A percentile compares a stretch with the other conserved stretches of the same genome.
Conservation (phyloP, 2,329 filamentous ascomycete species). For the Pseudogymnoascus sp. region DNA sequence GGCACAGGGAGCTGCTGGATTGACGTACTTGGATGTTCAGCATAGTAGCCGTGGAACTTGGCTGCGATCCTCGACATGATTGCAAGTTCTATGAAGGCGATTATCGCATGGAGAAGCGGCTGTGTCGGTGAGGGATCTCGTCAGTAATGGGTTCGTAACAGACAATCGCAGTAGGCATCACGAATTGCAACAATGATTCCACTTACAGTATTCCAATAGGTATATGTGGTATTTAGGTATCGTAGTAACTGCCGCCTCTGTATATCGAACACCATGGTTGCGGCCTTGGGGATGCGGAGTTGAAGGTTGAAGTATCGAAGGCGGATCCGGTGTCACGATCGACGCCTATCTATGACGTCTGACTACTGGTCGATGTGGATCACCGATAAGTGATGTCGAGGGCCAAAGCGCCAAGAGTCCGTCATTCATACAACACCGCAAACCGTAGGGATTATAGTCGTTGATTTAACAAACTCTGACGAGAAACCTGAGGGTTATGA, state of each 20-base stretch:
- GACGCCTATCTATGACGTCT: slow-evolving; percentile 9
- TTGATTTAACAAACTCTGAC: background rate
- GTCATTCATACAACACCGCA: background rate
- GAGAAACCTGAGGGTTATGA: background rate
- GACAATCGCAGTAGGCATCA: slow-evolving; percentile 9
- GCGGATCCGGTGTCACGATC: slow-evolving; percentile 6
- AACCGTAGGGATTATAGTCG: background rate
- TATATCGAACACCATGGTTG: slow-evolving; percentile 48
- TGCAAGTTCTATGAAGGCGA: slow-evolving; percentile 82
- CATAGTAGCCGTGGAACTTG: slow-evolving; percentile 92
- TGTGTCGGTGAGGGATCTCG: slow-evolving; percentile 33
- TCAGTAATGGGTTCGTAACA: slow-evolving; percentile 11
- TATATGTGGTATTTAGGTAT: slow-evolving; percentile 60
- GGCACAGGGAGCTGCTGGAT: slow-evolving; percentile 13
- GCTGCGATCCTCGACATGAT: slow-evolving; percentile 72
- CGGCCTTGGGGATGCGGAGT: slow-evolving; percentile 1
- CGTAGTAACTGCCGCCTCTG: slow-evolving; percentile 53
- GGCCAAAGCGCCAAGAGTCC: background rate
- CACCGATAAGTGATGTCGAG: slow-evolving; percentile 3
- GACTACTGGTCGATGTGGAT: background rate
- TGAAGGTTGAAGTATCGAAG: background rate
- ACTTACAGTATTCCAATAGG: slow-evolving; percentile 66
- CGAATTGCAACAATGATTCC: slow-evolving; percentile 10
- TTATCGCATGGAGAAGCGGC: slow-evolving; percentile 78
- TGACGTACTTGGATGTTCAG: slow-evolving; percentile 67